Evolutionary conservation across 1,284 basidiomycete species (phyloP).

Genomic region (Naganishia albida): DNA sequence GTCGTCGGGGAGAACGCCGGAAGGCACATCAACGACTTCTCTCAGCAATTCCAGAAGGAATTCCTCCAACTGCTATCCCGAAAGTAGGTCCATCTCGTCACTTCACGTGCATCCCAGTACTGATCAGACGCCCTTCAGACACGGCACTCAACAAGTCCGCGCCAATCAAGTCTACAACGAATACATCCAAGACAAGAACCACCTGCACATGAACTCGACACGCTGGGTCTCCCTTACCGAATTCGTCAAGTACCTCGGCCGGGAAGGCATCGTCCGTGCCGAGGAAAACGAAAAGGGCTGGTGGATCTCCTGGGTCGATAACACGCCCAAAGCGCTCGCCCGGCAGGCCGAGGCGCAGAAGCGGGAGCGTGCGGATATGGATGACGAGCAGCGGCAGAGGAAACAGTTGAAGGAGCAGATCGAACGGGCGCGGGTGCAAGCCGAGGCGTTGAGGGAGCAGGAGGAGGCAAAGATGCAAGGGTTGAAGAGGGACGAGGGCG

Average conservation of each 20-base stretch:
- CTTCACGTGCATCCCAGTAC: conserved; percentile 6
- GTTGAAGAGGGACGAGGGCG: conserved; percentile 70
- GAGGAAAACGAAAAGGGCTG: conserved; percentile 98
- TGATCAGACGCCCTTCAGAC: conserved; percentile 58
- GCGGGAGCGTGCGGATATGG: conserved; percentile 86
- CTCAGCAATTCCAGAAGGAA: conserved; percentile 82
- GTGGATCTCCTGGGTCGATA: conserved; percentile 97
- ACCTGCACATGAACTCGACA: conserved; percentile 98
- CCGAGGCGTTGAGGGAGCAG: conserved; percentile 36
- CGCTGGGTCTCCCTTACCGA: conserved; percentile 96
- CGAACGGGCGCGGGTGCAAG: conserved; percentile 65
- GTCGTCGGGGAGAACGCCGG: conserved; percentile 91
- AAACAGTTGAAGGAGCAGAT: conserved; percentile 91
- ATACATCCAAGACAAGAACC: conserved; percentile 90
- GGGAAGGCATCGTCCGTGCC: conserved; percentile 82
- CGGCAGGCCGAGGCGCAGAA: conserved; percentile 86
- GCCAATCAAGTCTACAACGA: conserved; percentile 98
- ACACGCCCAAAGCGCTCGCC: conserved; percentile 85
- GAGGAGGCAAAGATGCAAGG: conserved; percentile 43
- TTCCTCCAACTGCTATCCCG: conserved; percentile 86
- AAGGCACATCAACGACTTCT: conserved; percentile 87
- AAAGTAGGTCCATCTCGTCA: conserved; percentile 59
- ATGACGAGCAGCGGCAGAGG: conserved; percentile 92
- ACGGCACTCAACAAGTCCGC: conserved; percentile 87
- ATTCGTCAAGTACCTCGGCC: conserved; percentile 87